Evolutionary conservation across 768 basidiomycete species (phyloP), one percentile per base, ranked within the genome.

Genomic region (Gyrodon lividus): DNA sequence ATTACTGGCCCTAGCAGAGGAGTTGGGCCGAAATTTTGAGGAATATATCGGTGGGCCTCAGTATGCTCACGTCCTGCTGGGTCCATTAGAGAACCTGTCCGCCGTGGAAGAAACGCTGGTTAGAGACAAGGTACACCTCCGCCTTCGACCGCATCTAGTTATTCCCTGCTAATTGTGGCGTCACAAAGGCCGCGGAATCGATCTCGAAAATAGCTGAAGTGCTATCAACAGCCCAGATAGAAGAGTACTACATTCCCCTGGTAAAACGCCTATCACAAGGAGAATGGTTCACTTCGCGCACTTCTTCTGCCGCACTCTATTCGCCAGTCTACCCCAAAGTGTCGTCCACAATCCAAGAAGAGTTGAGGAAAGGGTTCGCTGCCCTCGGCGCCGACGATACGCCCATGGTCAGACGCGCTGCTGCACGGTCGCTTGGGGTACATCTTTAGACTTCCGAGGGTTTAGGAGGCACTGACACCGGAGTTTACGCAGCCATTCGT

Each of bases 211-310:
- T 98, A 58, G 86, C 91, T 45, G 74, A 73, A 43, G 80, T 89
- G 43, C 78, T 99, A 40, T 87, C 86, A 20, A 79, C 86, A 48
- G 62, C 77, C 14, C 91, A 95, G 70, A 76, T 95, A 62, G 94
- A 98, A 72, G 84, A 90, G 65, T 82, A 82, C 69, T 96, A 93
- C 73, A 84, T 98, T 52, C 97, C 97, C 46, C 79, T 99, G 48
- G 70, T 98, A 52, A 89, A 87, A 65, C 84, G 94, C 47, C 80
- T 99, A 46, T 86, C 93, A 2, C 81, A 82, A 51, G 97, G 95
- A 52, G 96, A 98, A 72, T 99, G 97, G 97, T 98, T 98, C 75
- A 98, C 97, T 12, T 95, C 94, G 5, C 83, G 97, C 51, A 97
- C 93, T 35, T 98, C 96, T 20, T 90, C 96, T 34, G 93, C 93